phyloP scores from a whole-genome alignment of 768 basidiomycete genomes.

The Tricholomella constricta region DNA sequence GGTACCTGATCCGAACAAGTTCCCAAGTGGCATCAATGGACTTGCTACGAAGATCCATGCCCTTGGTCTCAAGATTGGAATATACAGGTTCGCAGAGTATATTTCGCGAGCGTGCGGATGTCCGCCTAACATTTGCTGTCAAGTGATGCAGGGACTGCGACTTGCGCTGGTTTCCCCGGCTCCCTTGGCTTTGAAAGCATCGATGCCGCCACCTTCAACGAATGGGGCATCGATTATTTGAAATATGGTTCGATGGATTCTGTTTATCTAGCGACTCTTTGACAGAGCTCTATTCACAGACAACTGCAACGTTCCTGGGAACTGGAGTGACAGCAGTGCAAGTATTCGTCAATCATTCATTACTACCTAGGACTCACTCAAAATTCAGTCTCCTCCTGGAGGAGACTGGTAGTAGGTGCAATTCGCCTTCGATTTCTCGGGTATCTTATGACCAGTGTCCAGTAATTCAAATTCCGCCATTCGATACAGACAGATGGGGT shows the following conservation, averaged over 20 bases:
- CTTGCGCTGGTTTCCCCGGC: constrained; percentile 59
- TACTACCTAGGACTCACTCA: background rate
- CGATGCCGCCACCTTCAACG: constrained; percentile 52
- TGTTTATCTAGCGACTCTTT: background rate
- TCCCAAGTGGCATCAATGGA: constrained; percentile 51
- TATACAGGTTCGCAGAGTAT: constrained; percentile 42
- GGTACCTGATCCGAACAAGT: constrained; percentile 52
- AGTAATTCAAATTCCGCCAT: constrained; percentile 62
- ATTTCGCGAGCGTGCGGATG: background rate
- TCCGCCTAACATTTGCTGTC: background rate
- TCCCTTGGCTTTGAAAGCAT: constrained; percentile 50
- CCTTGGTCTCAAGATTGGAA: constrained; percentile 51
- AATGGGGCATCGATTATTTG: constrained; percentile 59
- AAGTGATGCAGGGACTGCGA: constrained; percentile 55
- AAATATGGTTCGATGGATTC: constrained; percentile 45
- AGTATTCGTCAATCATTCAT: constrained; percentile 15
- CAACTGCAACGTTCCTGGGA: constrained; percentile 54
- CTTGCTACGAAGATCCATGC: constrained; percentile 46
- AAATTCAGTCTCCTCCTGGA: constrained; percentile 32
- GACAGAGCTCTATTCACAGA: constrained; percentile 29
- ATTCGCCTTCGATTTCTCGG: background rate
- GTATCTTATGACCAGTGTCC: background rate
- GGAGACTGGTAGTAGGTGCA: constrained; percentile 52
- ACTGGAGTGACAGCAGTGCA: constrained; percentile 49
- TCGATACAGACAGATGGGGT: constrained; percentile 59